These are phyloP conservation scores for Lactarius sp. DNA, from an alignment of 768 basidiomycete species.

Conservation along the genomic window DNA sequence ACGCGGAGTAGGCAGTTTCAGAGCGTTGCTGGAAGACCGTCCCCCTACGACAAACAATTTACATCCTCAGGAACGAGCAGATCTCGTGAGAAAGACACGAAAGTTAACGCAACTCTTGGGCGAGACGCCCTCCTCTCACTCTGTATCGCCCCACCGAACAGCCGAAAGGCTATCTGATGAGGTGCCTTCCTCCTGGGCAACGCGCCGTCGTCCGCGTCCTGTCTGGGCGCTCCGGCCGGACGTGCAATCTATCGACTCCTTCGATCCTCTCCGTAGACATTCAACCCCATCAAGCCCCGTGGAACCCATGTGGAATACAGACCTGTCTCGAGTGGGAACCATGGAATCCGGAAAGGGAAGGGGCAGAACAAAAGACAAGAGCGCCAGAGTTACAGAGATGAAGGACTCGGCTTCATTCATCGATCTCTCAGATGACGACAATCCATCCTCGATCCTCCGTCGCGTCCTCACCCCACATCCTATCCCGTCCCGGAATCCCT, in stretches of 20 bases:
- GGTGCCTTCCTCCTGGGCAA: conserved; percentile 1
- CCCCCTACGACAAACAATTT: conserved; percentile 70
- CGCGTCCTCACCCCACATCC: not conserved
- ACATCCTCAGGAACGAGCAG: conserved; percentile 58
- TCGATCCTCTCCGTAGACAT: conserved; percentile 40
- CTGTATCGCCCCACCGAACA: conserved; percentile 13
- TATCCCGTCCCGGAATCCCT: conserved; percentile 27
- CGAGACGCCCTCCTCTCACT: conserved; percentile 41
- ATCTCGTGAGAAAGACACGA: conserved; percentile 64
- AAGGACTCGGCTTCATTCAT: conserved; percentile 45
- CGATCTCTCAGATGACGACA: conserved; percentile 65
- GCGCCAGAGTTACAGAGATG: conserved; percentile 9
- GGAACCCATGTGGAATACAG: conserved; percentile 33
- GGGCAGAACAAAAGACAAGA: conserved; percentile 5
- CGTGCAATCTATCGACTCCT: not conserved
- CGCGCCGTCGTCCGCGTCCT: not conserved
- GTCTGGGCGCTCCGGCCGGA: not conserved
- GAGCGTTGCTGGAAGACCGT: conserved; percentile 29
- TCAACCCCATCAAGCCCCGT: conserved; percentile 52
- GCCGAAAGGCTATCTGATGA: not conserved
- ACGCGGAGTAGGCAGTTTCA: conserved; percentile 15
- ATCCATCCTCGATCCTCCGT: conserved; percentile 25
- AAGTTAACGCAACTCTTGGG: conserved; percentile 83
- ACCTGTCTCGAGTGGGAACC: conserved; percentile 3
- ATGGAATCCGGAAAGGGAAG: conserved; percentile 3